Conservation (phyloP, 2,329 filamentous ascomycete species). For the Phoma sp. region DNA sequence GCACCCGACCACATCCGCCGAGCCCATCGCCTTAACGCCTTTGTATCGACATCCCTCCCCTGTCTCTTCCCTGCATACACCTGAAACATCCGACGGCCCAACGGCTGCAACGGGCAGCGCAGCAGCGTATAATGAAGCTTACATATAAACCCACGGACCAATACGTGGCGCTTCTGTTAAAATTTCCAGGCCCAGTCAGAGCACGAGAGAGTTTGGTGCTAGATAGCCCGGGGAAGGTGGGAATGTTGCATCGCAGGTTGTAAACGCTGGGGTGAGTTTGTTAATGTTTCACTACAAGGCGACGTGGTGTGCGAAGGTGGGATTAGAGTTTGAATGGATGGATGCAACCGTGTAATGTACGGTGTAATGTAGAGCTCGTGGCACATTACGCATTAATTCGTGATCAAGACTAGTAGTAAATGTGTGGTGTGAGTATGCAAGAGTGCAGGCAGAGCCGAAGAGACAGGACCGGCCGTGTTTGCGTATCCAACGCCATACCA, state of each 20-base stretch:
- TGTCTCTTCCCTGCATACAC: constrained; percentile 1
- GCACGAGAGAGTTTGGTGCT: too few relatives aligned
- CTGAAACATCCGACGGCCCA: constrained; percentile 14
- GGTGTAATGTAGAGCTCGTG: constrained; percentile 11
- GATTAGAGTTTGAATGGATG: too few relatives aligned
- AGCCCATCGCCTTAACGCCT: not conserved
- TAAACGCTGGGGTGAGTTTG: not conserved
- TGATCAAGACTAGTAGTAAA: constrained; percentile 2
- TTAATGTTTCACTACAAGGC: not conserved
- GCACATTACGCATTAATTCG: constrained; percentile 30
- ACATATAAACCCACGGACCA: constrained; percentile 2
- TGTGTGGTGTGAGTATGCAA: constrained; percentile 4
- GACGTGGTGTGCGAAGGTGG: too few relatives aligned
- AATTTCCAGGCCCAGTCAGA: too few relatives aligned
- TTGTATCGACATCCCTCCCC: not conserved
- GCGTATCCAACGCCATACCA: constrained; percentile 14
- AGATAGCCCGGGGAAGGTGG: too few relatives aligned
- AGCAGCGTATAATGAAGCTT: constrained; percentile 2
- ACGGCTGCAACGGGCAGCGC: constrained; percentile 2
- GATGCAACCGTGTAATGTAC: too few relatives aligned
- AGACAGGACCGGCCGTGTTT: constrained; percentile 11
- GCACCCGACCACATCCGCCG: not conserved
- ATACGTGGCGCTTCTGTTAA: not conserved
- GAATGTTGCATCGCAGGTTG: not conserved
- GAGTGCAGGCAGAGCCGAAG: not conserved